Evolutionary conservation across 768 basidiomycete genomes (phyloP).

Genomic region (Boletus insuetus): DNA sequence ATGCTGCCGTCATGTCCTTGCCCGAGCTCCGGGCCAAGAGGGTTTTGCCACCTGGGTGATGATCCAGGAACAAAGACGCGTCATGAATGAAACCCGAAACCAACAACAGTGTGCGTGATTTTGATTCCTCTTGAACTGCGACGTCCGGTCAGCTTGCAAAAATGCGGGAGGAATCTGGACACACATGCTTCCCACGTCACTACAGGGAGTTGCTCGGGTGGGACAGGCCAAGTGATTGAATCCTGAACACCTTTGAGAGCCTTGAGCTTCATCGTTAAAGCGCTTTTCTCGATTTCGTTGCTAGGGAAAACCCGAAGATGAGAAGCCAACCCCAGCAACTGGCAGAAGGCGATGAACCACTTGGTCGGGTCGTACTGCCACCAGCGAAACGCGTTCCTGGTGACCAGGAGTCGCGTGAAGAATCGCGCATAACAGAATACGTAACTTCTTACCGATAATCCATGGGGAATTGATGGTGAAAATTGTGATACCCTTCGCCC

Average conservation of each 20-base stretch:
- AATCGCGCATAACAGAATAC: background rate
- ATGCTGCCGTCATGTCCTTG: constrained; percentile 81
- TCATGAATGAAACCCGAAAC: constrained; percentile 90
- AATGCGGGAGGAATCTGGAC: constrained; percentile 25
- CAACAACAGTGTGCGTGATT: constrained; percentile 62
- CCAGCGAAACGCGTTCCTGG: constrained; percentile 70
- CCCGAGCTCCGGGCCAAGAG: constrained; percentile 61
- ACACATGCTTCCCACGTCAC: constrained; percentile 80
- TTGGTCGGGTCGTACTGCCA: constrained; percentile 72
- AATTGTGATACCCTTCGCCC: constrained; percentile 67
- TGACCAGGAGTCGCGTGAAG: constrained; percentile 3
- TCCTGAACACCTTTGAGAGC: constrained; percentile 64
- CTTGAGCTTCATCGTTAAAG: constrained; percentile 81
- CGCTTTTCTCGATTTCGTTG: constrained; percentile 84
- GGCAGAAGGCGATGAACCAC: constrained; percentile 76
- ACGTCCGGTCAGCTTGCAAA: background rate
- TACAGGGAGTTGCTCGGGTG: constrained; percentile 61
- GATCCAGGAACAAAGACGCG: constrained; percentile 64
- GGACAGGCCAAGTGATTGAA: constrained; percentile 57
- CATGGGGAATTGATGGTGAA: constrained; percentile 90
- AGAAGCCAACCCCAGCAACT: constrained; percentile 65
- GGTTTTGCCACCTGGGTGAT: constrained; percentile 75
- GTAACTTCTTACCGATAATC: constrained; percentile 37
- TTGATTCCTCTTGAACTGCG: constrained; percentile 65
- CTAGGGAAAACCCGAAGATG: constrained; percentile 83